Evolutionary conservation across 1,139 yeast genomes (phyloP), one percentile per base, ranked within the genome.

Genomic region (Saccharomyces hybrid): DNA sequence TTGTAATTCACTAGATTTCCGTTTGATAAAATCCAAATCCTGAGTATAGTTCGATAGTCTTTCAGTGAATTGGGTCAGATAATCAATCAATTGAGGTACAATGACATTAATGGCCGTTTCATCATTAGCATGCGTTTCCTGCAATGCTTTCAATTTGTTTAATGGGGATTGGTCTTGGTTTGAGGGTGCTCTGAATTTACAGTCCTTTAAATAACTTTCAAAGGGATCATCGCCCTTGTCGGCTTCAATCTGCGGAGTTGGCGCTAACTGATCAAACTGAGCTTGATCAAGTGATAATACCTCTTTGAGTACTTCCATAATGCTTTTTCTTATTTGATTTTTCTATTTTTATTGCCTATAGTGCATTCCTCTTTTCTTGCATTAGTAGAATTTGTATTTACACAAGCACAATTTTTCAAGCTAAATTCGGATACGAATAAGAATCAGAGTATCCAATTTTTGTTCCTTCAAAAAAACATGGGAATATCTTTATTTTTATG

Each of bases 21-120:
- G 72, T 61, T 81, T 84, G 48, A 83, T 71, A 49, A 75, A 73
- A 59, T 79, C 82, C 73, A 84, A 75, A 58, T 83, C 86, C 14
- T 73, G 69, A 0, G 95, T 84, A 49, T 88, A 73, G 16, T 77
- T 74, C 5, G 78, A 74, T 59, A 90, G 73, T 58, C 84, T 84
- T 4, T 67, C 58, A 61, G 84, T 83, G 69, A 88, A 87, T 30
- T 75, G 72, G 20, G 50, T 51, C 47, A 66, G 53, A 50, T 65
- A 65, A 8, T 54, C 54, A 23, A 61, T 61, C 7, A 68, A 49
- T 13, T 66, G 64, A 4, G 70, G 71, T 6, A 68, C 58, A 1
- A 63, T 49, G 7, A 57, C 52, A 25, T 61, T 52, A 13, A 65
- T 41, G 1, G 66, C 56, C 14, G 54, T 49, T 27, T 59, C 54